Base-by-base conservation (phyloP, 2,329 filamentous ascomycete species). In the Neonectria ditissima region DNA sequence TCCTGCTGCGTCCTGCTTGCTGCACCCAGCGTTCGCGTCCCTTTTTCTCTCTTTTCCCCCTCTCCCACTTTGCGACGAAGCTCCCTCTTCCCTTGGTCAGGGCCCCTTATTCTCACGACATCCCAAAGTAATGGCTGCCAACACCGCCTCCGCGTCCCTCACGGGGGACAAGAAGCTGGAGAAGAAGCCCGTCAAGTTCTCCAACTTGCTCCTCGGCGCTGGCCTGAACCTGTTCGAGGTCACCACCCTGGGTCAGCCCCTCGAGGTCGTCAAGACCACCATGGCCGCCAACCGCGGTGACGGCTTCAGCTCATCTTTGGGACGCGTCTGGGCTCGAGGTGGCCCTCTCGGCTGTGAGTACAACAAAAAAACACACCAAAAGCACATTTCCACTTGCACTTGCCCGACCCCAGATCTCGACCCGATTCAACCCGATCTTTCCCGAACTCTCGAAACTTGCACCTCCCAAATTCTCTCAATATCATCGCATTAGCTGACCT, bases 141-240 rank as follows among this genome's bases (percentile, higher is more conserved):
- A 84, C 76, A 79, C 82, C 75, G 79, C 86, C 75, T 82, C 86
- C 74, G 81, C 86, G 73, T 82, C 80, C 82, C 83, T 80, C 78
- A 73, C 80, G 69, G 76, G 79, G 74, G 81, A 81, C 70, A 78
- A 80, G 69, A 83, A 80, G 81, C 84, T 97, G 80, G 94, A 97
- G 91, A 98, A 98, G 92, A 98, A 98, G 89, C 96, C 96, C 72
- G 89, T 99, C 89, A 98, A 97, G 89, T 98, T 98, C 88, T 97
- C 94, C 86, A 99, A 99, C 85, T 82, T 99, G 88, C 86, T 99
- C 77, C 89, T 97, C 76, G 94, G 94, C 78, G 92, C 93, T 78
- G 93, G 94, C 74, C 88, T 97, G 83, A 97, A 97, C 87, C 85
- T 97, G 88, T 97, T 97, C 81, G 94, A 97, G 89, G 86, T 91